Percentiles rank a stretch among this genome's conserved stretches.
phyloP scores from a whole-genome alignment of 2,329 filamentous ascomycete genomes.

The Fusarium chlamydosporum region DNA sequence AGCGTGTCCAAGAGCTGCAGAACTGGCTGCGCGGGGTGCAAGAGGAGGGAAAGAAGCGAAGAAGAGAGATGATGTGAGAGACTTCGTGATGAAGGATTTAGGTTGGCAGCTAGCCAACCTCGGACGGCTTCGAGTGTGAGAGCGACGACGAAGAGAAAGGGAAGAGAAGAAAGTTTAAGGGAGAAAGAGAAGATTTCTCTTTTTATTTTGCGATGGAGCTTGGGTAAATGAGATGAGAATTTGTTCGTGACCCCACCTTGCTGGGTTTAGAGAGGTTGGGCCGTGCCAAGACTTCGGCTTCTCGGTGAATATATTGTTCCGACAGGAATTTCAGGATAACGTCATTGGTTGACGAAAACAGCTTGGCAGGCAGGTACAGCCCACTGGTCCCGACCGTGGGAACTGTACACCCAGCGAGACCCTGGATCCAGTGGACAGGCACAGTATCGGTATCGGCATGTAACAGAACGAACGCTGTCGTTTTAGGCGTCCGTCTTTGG shows the following conservation, averaged over 20 bases:
- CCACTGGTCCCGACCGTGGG: conserved; percentile 10
- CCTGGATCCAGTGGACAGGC: conserved; percentile 36
- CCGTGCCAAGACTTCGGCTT: conserved; percentile 33
- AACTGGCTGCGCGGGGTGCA: conserved; percentile 74
- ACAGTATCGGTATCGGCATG: conserved; percentile 16
- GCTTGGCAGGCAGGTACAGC: conserved; percentile 27
- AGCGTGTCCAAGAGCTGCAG: conserved; percentile 70
- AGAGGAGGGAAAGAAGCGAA: conserved; percentile 68
- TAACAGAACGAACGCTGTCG: conserved; percentile 20
- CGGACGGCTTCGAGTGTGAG: conserved; percentile 49
- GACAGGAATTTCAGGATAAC: conserved; percentile 24
- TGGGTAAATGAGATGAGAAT: conserved; percentile 52
- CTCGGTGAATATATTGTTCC: conserved; percentile 39
- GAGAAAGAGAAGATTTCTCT: conserved; percentile 42
- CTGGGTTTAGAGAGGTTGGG: conserved; percentile 49
- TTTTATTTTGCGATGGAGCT: conserved; percentile 49
- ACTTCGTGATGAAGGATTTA: conserved; percentile 60
- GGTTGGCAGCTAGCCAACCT: conserved; percentile 61
- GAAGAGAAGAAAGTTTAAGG: conserved; percentile 26
- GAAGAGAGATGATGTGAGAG: conserved; percentile 54
- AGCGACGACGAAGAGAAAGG: conserved; percentile 44
- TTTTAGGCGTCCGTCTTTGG: conserved; percentile 33
- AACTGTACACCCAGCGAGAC: conserved; percentile 29
- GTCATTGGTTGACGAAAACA: conserved; percentile 51
- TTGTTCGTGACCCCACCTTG: conserved; percentile 51